A percentile compares a stretch with the other conserved stretches of the same genome.
Conservation (phyloP, 192 early-diverging fungal genomes). For the Backusella westeae region DNA sequence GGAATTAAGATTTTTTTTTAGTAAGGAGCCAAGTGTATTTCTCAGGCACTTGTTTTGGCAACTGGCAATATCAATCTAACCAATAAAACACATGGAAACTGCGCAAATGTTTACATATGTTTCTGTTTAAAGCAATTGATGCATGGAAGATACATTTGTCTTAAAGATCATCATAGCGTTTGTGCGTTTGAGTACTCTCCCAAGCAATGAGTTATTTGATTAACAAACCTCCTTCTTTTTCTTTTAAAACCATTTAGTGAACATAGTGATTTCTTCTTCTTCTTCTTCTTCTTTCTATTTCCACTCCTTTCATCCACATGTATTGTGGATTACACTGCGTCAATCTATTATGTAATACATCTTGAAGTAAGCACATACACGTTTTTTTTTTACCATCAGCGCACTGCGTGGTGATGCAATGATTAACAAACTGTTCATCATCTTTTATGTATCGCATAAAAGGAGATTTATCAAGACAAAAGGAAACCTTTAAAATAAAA, state of each 20-base stretch:
- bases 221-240: neutral
- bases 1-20: neutral
- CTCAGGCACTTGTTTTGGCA: neutral
- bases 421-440: neutral
- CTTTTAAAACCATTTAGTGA: neutral
- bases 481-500: neutral
- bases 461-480: slow-evolving; percentile 14
- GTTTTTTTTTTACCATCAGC: neutral
- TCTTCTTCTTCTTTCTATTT: neutral
- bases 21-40: neutral
- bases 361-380: neutral
- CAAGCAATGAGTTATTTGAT: neutral
- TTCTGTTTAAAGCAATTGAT: neutral
- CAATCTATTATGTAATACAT: neutral
- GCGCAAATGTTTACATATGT: neutral
- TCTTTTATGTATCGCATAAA: slow-evolving; percentile 8
- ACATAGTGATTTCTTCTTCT: neutral
- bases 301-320: neutral
- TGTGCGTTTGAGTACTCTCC: neutral
- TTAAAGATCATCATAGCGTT: neutral
- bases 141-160: neutral
- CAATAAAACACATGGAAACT: neutral
- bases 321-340: neutral
- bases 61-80: neutral
- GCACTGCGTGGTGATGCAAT: neutral